phyloP scores from a whole-genome alignment of 2,329 filamentous ascomycete species.

The Penicillium expansum region DNA sequence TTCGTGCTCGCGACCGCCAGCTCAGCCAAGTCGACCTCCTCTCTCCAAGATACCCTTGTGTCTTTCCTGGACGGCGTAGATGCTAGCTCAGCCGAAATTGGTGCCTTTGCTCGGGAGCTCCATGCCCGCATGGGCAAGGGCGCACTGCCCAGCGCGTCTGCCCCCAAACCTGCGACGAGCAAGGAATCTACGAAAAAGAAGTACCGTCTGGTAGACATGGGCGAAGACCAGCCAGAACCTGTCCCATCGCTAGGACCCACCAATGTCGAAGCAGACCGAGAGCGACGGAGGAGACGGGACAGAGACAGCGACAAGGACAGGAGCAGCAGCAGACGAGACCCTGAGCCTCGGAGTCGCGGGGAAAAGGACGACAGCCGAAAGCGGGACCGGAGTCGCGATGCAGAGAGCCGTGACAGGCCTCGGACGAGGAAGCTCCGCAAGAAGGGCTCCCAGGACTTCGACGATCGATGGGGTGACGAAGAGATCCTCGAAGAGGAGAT shows the following conservation, averaged over 20 bases:
- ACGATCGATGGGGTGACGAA: conserved; percentile 80
- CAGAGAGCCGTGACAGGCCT: conserved; percentile 42
- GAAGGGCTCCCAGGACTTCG: conserved; percentile 57
- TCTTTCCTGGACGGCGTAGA: conserved; percentile 50
- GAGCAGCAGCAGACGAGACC: conserved; percentile 20
- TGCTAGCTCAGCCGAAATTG: conserved; percentile 42
- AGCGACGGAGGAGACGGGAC: conserved; percentile 22
- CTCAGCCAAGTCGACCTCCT: conserved; percentile 48
- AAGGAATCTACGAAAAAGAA: conserved; percentile 46
- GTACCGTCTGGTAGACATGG: conserved; percentile 56
- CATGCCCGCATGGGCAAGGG: conserved; percentile 34
- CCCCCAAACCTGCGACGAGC: conserved; percentile 16
- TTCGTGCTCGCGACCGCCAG: conserved; percentile 56
- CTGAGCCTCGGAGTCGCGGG: conserved; percentile 20
- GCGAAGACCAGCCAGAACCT: conserved; percentile 42
- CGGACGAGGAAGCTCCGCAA: conserved; percentile 53
- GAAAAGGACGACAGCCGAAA: conserved; percentile 41
- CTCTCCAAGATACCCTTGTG: conserved; percentile 52
- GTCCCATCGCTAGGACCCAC: conserved; percentile 31
- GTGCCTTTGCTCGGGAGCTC: conserved; percentile 49
- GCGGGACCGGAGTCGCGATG: conserved; percentile 38
- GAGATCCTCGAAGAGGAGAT: conserved; percentile 47
- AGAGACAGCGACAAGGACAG: conserved; percentile 26
- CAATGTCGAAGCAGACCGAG: conserved; percentile 39
- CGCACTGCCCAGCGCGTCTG: conserved; percentile 16